phyloP scores from a whole-genome alignment of 768 basidiomycete genomes.

The Panellus pusillus region DNA sequence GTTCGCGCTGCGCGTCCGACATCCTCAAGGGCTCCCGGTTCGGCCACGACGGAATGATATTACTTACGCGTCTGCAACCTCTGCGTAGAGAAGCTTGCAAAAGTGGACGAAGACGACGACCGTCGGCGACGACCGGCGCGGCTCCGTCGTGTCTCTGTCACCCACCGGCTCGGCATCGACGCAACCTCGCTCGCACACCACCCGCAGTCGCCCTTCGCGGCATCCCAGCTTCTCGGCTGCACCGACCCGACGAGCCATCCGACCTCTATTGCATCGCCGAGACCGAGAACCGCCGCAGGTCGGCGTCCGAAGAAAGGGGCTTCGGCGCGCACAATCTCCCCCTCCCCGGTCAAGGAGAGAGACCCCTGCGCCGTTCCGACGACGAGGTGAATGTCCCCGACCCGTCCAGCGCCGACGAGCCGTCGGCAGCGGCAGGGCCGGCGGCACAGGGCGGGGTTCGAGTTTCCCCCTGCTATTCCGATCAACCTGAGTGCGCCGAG shows the following conservation, averaged over 20 bases:
- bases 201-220: too few species aligned
- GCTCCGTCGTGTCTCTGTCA: constrained; percentile 75
- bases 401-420: constrained; percentile 45
- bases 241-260: constrained; percentile 78
- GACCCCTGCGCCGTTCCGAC: constrained; percentile 73
- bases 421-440: constrained; percentile 42
- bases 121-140: constrained; percentile 84
- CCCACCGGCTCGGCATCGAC: too few species aligned
- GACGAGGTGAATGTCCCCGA: too few species aligned
- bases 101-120: too few species aligned
- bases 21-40: constrained; percentile 93
- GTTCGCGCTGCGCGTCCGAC: too few species aligned
- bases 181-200: too few species aligned
- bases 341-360: constrained; percentile 44
- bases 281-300: constrained; percentile 55
- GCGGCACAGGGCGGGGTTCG: constrained; percentile 37
- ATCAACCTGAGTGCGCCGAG: constrained; percentile 48
- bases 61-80: constrained; percentile 96
- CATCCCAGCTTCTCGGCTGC: constrained; percentile 77
- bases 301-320: constrained; percentile 54
- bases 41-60: constrained; percentile 92
- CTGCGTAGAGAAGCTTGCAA: constrained; percentile 90
- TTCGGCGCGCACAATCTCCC: constrained; percentile 53
- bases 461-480: constrained; percentile 58
- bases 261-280: constrained; percentile 83